Conservation (phyloP, 2,329 filamentous ascomycete species). For the Fonsecaea nubica region DNA sequence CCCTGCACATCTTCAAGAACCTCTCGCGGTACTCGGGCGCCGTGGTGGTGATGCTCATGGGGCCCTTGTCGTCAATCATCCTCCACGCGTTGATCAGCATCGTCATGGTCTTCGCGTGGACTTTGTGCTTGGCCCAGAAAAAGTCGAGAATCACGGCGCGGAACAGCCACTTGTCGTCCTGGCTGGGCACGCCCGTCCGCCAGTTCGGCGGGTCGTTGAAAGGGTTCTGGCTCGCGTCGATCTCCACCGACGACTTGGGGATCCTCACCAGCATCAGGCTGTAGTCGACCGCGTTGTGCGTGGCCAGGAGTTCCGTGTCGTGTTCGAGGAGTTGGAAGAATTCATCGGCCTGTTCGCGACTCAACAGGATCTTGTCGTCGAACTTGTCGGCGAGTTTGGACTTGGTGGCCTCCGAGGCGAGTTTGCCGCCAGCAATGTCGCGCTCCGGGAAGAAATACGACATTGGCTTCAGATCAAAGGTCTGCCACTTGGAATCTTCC, state of each 20-base stretch:
- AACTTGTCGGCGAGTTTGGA: slow-evolving; percentile 72
- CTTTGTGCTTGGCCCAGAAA: slow-evolving; percentile 77
- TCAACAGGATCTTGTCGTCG: slow-evolving; percentile 68
- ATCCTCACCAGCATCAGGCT: slow-evolving; percentile 73
- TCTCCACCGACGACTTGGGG: slow-evolving; percentile 46
- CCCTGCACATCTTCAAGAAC: slow-evolving; percentile 61
- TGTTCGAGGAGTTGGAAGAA: slow-evolving; percentile 63
- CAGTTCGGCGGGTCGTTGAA: slow-evolving; percentile 56
- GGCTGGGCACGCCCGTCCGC: slow-evolving; percentile 66
- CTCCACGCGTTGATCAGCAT: slow-evolving; percentile 70
- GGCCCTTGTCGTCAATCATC: slow-evolving; percentile 66
- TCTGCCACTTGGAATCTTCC: slow-evolving; percentile 66
- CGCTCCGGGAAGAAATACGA: slow-evolving; percentile 78
- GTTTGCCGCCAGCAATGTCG: slow-evolving; percentile 68
- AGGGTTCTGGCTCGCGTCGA: slow-evolving; percentile 39
- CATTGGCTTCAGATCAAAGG: slow-evolving; percentile 75
- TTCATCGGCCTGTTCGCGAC: slow-evolving; percentile 60
- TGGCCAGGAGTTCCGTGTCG: slow-evolving; percentile 69
- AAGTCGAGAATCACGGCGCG: slow-evolving; percentile 74
- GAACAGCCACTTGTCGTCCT: slow-evolving; percentile 67
- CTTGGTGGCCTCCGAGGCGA: slow-evolving; percentile 70
- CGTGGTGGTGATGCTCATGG: slow-evolving; percentile 76
- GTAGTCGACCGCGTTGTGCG: slow-evolving; percentile 74
- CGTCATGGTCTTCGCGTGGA: slow-evolving; percentile 70
- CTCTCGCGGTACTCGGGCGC: slow-evolving; percentile 70